Evolutionary conservation across 805 yeast genomes (phyloP), one percentile per base, ranked within the genome.

Genomic region (Nakazawaea anatomiae): DNA sequence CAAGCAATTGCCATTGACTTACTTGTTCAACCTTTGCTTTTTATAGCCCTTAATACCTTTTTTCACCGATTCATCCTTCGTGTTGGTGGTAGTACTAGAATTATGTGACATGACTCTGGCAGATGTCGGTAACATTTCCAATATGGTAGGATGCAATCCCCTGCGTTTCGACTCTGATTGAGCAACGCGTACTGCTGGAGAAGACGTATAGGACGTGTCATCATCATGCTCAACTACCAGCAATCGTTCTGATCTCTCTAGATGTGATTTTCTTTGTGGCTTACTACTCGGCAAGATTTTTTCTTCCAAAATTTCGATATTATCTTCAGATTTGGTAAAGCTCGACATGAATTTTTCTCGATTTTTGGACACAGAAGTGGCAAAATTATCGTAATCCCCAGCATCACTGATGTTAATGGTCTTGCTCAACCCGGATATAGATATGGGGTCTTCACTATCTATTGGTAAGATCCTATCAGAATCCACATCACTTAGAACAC

Each of bases 301-400:
- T 25, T 35, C 40, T 7, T 35, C 31, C 29, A 25, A 9, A 29
- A 27, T 32, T 27, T 44, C 18, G 9, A 35, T 34, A 7, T 28
- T 27, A 36, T 44, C 47, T 3, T 44, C 47, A 8, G 47, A 44
- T 12, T n/a, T 8, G 18, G 32, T 12, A 18, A 44, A 44, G 9
- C 28, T 44, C n/a, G 47, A 44, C 47, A 44, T 36, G 34, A 44
- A 44, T 36, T 35, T 44, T 31, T 35, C 41, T 14, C 47, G 12
- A 44, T 44, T 35, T 4, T n/a, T 6, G 6, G 32, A 25, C 2
- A 43, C 29, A 4, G 46, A 43, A 7, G 9, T n/a, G 12, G 25
- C 28, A n/a, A 42, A 8, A 31, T 25, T 32, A 9, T 32, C 28
- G 9, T 43, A 43, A 43, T 32, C 46, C 12, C 31, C 46, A 25